These are phyloP conservation scores for Letharia columbiana DNA, from an alignment of 495 filamentous ascomycete genomes.

Conservation along the genomic window DNA sequence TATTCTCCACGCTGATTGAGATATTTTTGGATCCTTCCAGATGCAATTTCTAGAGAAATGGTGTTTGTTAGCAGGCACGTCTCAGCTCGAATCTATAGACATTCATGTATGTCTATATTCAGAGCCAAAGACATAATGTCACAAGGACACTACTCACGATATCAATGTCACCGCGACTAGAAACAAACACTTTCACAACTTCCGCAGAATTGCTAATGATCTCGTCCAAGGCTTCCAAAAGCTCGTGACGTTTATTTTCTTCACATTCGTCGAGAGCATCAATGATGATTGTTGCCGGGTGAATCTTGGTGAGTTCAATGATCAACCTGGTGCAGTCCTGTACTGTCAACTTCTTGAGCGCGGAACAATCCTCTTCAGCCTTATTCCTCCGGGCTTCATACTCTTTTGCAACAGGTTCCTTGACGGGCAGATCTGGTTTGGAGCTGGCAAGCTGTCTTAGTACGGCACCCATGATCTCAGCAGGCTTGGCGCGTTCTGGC, in stretches of 20 bases:
- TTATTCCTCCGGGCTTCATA: background rate
- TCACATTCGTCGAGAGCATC: slow-evolving; percentile 43
- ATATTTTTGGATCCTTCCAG: slow-evolving; percentile 28
- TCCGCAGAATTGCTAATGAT: slow-evolving; percentile 29
- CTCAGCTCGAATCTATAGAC: background rate
- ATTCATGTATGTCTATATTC: background rate
- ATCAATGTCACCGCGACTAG: slow-evolving; percentile 36
- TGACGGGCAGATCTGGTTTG: slow-evolving; percentile 9
- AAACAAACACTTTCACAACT: slow-evolving; percentile 38
- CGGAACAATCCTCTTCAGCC: background rate
- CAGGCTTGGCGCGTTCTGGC: slow-evolving; percentile 27
- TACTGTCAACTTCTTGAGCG: slow-evolving; percentile 17
- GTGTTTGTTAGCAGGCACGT: background rate
- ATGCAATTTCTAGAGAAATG: slow-evolving; percentile 26
- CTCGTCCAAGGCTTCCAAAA: slow-evolving; percentile 29
- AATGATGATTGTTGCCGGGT: slow-evolving; percentile 32
- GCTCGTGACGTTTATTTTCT: slow-evolving; percentile 24
- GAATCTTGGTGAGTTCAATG: slow-evolving; percentile 19
- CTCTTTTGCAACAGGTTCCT: slow-evolving; percentile 1
- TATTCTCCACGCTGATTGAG: slow-evolving; percentile 30
- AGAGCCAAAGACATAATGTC: background rate
- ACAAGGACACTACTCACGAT: slow-evolving; percentile 25
- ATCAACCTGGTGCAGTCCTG: slow-evolving; percentile 27
- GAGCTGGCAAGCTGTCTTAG: slow-evolving; percentile 32
- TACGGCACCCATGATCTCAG: slow-evolving; percentile 31